Base-by-base conservation (phyloP, 2,329 filamentous ascomycete genomes). In the Colletotrichum simmondsii region DNA sequence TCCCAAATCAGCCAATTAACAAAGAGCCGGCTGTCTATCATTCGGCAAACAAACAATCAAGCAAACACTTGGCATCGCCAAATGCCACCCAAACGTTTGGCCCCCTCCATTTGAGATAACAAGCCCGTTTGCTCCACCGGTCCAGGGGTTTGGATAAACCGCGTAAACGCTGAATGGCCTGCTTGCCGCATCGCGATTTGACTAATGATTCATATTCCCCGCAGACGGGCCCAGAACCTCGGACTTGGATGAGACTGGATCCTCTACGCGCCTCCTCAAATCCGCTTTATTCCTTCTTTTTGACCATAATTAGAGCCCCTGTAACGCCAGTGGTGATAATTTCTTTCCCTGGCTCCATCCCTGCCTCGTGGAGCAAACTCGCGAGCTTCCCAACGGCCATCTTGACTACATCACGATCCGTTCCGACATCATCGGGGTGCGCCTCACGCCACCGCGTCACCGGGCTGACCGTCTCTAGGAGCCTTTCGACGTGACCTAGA, bases 391-490 rank as follows among this genome's bases (percentile, higher is more conserved):
- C 71, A 6, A 79, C 76, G 57, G 80, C 75, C n/a, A 78, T 75
- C 52, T 74, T 81, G 6, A 84, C 75, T 22, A 82, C 77, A 68
- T 85, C 85, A 0, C 77, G 58, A 11, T 87, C 85, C 0, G 85
- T 86, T 0, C 82, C 81, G 0, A 78, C 81, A 0, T 75, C 73
- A 0, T 84, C 83, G 0, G 84, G 83, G 74, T 88, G 76, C 0
- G 84, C 85, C 75, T 86, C 78, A 11, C 84, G 79, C 86, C 86
- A 88, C 53, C 87, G 78, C 0, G 80, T 80, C 1, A 85, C 78
- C 0, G 81, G 78, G 70, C 86, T 87, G 3, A 77, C 69, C 0
- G 85, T 87, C 1, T 77, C 77, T 7, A 85, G 46, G 6, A 81
- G 54, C 66, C 76, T 78, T 68, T 85, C 84, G 16, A 86, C 58